Percentiles rank a stretch among this genome's conserved stretches.
phyloP scores from a whole-genome alignment of 768 basidiomycete species.

The Amanita pseudoporphyria region DNA sequence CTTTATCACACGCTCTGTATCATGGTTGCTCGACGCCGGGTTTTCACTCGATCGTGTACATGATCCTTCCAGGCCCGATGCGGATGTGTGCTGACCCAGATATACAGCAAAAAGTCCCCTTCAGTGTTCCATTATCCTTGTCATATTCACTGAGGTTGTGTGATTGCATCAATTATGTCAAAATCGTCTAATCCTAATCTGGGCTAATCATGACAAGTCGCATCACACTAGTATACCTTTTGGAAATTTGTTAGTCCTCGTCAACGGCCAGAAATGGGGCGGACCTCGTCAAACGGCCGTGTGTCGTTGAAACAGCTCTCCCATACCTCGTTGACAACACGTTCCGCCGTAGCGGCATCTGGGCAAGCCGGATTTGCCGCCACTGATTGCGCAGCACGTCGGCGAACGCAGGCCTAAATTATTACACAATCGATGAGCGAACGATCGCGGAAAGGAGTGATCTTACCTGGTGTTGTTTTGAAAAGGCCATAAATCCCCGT shows the following conservation, averaged over 20 bases:
- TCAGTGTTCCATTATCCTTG: not conserved
- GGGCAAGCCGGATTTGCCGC: slow-evolving; percentile 73
- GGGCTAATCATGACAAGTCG: too few relatives aligned
- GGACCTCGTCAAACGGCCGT: slow-evolving; percentile 92
- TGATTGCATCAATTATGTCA: not conserved
- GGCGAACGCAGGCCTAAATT: slow-evolving; percentile 76
- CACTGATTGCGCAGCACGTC: slow-evolving; percentile 79
- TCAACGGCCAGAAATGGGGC: not conserved
- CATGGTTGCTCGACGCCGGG: not conserved
- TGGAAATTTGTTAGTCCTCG: not conserved
- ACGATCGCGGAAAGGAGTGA: slow-evolving; percentile 3
- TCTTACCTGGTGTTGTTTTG: slow-evolving; percentile 88
- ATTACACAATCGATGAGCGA: not conserved
- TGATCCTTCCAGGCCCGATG: slow-evolving; percentile 2
- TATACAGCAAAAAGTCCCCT: not conserved
- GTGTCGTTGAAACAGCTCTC: slow-evolving; percentile 95
- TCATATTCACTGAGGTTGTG: not conserved
- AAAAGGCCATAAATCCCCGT: slow-evolving; percentile 69
- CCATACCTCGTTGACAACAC: slow-evolving; percentile 94
- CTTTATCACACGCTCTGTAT: not conserved
- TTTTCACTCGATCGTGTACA: not conserved
- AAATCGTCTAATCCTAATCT: not conserved
- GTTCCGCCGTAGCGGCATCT: slow-evolving; percentile 67
- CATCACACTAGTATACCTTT: slow-evolving; percentile 13
- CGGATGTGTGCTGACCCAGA: too few relatives aligned